Evolutionary conservation across 106 monocot species (phyloP).

Genomic region (Ottelia alismoides): DNA sequence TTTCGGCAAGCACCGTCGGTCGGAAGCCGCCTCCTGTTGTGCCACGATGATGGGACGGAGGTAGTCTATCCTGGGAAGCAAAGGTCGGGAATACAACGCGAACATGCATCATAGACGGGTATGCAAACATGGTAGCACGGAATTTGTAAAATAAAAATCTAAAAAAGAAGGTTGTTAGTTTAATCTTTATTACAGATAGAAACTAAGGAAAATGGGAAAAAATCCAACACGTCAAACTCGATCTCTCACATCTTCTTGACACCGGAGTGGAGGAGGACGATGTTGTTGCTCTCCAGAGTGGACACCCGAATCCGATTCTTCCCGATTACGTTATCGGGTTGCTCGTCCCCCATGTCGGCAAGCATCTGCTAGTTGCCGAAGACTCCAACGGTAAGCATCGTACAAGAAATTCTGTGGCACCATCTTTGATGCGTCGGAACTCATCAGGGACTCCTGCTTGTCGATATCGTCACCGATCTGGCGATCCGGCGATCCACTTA

Average conservation of each 20-base stretch:
- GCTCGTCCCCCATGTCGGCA: slow-evolving; percentile 31
- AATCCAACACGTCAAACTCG: slow-evolving; percentile 75
- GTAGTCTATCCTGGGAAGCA: slow-evolving; percentile 91
- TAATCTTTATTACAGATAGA: too few relatives aligned
- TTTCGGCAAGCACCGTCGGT: slow-evolving; percentile 45
- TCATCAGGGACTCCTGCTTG: too few relatives aligned
- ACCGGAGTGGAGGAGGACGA: slow-evolving; percentile 62
- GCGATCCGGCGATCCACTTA: too few relatives aligned
- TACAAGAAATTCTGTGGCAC: too few relatives aligned
- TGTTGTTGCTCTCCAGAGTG: slow-evolving; percentile 85
- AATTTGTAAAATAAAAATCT: too few relatives aligned
- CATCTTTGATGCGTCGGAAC: too few relatives aligned
- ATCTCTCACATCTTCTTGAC: slow-evolving; percentile 96
- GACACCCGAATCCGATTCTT: slow-evolving; percentile 84
- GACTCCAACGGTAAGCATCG: slow-evolving; percentile 77
- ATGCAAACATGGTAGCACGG: slow-evolving; percentile 56
- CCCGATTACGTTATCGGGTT: slow-evolving; percentile 79
- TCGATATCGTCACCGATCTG: too few relatives aligned
- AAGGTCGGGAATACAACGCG: slow-evolving; percentile 55
- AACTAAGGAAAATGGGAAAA: too few relatives aligned
- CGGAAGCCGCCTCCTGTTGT: slow-evolving; percentile 82
- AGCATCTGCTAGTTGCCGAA: slow-evolving; percentile 99
- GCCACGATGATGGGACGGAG: slow-evolving; percentile 77
- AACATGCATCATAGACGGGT: slow-evolving; percentile 76
- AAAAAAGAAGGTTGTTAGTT: too few relatives aligned